Evolutionary conservation across 2,329 filamentous ascomycete genomes (phyloP), one percentile per base, ranked within the genome.

Genomic region (Coleophoma crateriformis): DNA sequence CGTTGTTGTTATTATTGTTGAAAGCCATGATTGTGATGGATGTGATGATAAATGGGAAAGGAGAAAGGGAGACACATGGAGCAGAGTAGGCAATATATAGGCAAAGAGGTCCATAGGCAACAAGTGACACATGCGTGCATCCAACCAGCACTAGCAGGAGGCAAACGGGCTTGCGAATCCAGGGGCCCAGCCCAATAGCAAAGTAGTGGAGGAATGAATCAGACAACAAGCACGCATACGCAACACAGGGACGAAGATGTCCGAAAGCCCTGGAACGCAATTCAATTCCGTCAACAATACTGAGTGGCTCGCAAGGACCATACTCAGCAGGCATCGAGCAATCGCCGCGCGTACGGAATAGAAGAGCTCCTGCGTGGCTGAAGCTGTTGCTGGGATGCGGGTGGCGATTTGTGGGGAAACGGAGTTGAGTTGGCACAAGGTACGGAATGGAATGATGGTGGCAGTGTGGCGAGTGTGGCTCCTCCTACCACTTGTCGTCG

Each of bases 401-500:
- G 45, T 37, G 35, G 34, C 35, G 14, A 48, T 4, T 44, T 44
- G 41, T 44, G 40, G 39, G 35, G 34, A 22, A 46, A n/a, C 27
- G 27, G 27, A 27, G 27, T 27, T 27, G 27, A 3, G 27, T 27
- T 27, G 27, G 27, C 27, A 27, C 3, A 27, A 27, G 19, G 27
- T 27, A 27, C 27, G 27, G 27, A 27, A 27, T 27, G 8, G 6
- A 27, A 27, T 27, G 27, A 27, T 10, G 6, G 27, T 27, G 27
- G 27, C 27, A 27, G 19, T 55, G 53, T 55, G 53, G 53, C 50
- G 53, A 22, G 12, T 15, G 35, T 14, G 33, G 15, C 43, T 22
- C 47, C 44, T 52, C 54, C 34, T 50, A 46, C 34, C 33, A 54
- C 37, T 54, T 54, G 52, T 57, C 57, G 57, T 58, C 57, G 55